Evolutionary conservation across 2,329 filamentous ascomycete species (phyloP).

Genomic region (Xylariaceae sp.): DNA sequence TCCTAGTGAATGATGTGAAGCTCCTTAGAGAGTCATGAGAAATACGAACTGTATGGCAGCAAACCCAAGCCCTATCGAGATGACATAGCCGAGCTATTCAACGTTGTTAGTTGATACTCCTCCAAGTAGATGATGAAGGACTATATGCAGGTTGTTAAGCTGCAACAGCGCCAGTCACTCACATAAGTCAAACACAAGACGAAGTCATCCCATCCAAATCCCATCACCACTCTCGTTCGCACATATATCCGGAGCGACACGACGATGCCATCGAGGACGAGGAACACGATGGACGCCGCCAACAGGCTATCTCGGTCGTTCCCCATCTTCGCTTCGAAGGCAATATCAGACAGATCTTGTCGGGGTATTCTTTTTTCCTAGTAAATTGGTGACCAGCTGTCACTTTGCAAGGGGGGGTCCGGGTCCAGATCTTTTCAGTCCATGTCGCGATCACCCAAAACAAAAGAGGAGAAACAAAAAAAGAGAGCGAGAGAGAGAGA

Average conservation of each 20-base stretch:
- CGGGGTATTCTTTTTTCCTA: background rate
- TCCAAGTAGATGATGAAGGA: background rate
- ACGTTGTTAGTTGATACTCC: conserved; percentile 10
- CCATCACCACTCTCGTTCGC: conserved; percentile 27
- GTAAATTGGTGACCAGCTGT: background rate
- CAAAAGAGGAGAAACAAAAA: background rate
- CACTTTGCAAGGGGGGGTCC: background rate
- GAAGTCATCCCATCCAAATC: conserved; percentile 31
- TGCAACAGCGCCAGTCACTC: conserved; percentile 1
- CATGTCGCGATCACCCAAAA: background rate
- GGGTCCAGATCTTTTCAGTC: background rate
- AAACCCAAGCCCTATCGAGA: conserved; percentile 29
- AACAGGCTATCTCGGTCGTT: conserved; percentile 21
- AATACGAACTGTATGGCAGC: conserved; percentile 24
- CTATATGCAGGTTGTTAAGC: too few relatives aligned
- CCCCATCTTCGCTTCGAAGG: conserved; percentile 2
- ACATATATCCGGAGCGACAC: conserved; percentile 30
- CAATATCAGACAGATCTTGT: too few relatives aligned
- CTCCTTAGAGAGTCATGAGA: background rate
- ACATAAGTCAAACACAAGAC: conserved; percentile 29
- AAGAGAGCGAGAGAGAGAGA: background rate
- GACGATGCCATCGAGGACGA: conserved; percentile 25
- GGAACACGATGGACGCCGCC: conserved; percentile 26
- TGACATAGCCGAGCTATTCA: conserved; percentile 26
- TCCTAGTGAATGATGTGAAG: background rate